phyloP scores from a whole-genome alignment of 2,329 filamentous ascomycete species.

The Penicillium sp. region DNA sequence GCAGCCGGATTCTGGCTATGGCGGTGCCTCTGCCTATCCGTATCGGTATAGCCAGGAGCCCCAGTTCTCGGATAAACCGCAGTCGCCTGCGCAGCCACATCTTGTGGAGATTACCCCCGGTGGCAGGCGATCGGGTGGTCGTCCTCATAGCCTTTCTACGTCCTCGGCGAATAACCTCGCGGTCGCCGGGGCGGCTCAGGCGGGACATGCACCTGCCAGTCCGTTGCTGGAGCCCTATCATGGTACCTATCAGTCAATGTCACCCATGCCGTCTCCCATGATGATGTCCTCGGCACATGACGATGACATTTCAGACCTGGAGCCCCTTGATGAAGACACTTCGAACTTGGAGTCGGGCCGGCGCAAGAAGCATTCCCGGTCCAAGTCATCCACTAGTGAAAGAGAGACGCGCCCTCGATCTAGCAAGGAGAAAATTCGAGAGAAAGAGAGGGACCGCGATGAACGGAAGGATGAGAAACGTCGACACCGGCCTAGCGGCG shows the following conservation, averaged over 20 bases:
- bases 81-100: constrained; percentile 10
- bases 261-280: constrained; percentile 82
- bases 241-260: constrained; percentile 89
- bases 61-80: constrained; percentile 11
- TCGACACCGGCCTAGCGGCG: constrained; percentile 20
- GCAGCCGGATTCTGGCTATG: constrained; percentile 11
- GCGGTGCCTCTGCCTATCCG: constrained; percentile 8
- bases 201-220: constrained; percentile 59
- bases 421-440: constrained; percentile 20
- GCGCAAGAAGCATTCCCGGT: constrained; percentile 25
- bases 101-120: constrained; percentile 34
- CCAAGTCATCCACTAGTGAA: constrained; percentile 19
- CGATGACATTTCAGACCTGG: constrained; percentile 50
- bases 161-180: constrained; percentile 38
- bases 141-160: constrained; percentile 34
- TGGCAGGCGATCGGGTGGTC: constrained; percentile 17
- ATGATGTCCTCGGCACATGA: constrained; percentile 54
- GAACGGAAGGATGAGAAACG: constrained; percentile 25
- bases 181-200: constrained; percentile 26
- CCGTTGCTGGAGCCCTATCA: constrained; percentile 87
- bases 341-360: constrained; percentile 26
- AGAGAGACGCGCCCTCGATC: constrained; percentile 11
- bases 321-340: constrained; percentile 35
- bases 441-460: constrained; percentile 26
- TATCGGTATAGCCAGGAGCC: constrained; percentile 22